Percentiles rank a stretch among this genome's conserved stretches.
phyloP scores from a whole-genome alignment of 176 grass and related monocot genomes.

The Stipa capillata region DNA sequence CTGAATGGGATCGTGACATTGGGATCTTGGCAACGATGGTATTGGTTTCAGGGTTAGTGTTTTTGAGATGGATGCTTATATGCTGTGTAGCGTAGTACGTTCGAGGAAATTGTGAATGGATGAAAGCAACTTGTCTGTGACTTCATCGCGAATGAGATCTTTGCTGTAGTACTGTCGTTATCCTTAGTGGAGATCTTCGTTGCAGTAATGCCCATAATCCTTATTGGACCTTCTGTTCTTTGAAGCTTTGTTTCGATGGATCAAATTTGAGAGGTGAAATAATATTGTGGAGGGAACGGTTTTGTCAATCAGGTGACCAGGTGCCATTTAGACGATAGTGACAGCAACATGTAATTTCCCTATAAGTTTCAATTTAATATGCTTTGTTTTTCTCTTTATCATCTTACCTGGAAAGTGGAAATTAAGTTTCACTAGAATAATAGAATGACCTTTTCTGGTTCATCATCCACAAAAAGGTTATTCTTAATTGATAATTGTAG shows the following conservation, averaged over 20 bases:
- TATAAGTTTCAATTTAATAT: no score
- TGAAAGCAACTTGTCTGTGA: no score
- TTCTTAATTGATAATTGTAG: neutral
- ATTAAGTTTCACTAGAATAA: neutral
- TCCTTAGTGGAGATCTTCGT: no score
- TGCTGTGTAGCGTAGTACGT: conserved; percentile 22
- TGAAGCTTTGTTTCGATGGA: neutral
- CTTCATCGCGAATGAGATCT: neutral
- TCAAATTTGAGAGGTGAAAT: neutral
- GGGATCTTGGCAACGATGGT: neutral
- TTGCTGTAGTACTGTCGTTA: neutral
- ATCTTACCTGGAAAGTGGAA: neutral
- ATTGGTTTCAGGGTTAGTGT: neutral
- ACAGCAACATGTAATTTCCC: no score
- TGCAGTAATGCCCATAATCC: no score
- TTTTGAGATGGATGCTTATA: conserved; percentile 5
- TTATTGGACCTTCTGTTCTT: neutral
- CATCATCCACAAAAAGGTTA: neutral
- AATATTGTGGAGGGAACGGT: neutral
- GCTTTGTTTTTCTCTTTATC: neutral
- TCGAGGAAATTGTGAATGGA: neutral
- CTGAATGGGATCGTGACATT: neutral
- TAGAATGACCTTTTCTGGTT: neutral
- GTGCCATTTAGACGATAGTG: no score
- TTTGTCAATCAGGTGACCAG: no score